Conservation (phyloP, 805 yeast species). For the Wickerhamiella shivajii region DNA sequence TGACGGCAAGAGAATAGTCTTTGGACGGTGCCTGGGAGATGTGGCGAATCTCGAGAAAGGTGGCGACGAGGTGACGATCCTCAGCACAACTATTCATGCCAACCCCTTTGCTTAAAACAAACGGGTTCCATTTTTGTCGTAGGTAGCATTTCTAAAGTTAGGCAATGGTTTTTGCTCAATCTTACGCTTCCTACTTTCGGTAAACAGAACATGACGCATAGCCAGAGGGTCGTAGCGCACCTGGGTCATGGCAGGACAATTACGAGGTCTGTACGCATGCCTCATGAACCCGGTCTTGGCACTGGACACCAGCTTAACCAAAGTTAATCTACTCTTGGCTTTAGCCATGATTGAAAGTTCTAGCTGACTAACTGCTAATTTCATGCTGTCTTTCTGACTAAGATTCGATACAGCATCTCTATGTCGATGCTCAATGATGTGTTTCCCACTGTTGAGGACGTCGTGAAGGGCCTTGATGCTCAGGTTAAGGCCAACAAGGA, state of each 20-base stretch:
- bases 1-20: too few species aligned
- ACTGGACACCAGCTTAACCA: constrained; percentile 72
- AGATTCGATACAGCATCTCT: too few species aligned
- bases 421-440: too few species aligned
- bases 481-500: too few species aligned
- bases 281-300: constrained; percentile 84
- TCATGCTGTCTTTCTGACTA: neutral
- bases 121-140: constrained; percentile 13
- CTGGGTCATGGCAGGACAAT: constrained; percentile 63
- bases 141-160: constrained; percentile 16
- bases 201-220: constrained; percentile 80
- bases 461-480: too few species aligned
- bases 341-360: constrained; percentile 25
- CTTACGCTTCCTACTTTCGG: constrained; percentile 78
- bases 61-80: too few species aligned
- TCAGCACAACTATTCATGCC: too few species aligned
- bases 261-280: constrained; percentile 67
- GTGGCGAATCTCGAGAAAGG: too few species aligned
- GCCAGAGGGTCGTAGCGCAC: constrained; percentile 75
- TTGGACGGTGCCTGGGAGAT: too few species aligned
- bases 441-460: too few species aligned
- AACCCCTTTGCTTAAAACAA: too few species aligned
- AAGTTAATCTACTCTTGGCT: constrained; percentile 63
- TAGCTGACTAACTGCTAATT: neutral
- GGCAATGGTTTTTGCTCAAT: constrained; percentile 26